Percentiles rank a stretch among this genome's conserved stretches.
Conservation (phyloP, 2,329 filamentous ascomycete genomes). For the Cladosporium colombiae region DNA sequence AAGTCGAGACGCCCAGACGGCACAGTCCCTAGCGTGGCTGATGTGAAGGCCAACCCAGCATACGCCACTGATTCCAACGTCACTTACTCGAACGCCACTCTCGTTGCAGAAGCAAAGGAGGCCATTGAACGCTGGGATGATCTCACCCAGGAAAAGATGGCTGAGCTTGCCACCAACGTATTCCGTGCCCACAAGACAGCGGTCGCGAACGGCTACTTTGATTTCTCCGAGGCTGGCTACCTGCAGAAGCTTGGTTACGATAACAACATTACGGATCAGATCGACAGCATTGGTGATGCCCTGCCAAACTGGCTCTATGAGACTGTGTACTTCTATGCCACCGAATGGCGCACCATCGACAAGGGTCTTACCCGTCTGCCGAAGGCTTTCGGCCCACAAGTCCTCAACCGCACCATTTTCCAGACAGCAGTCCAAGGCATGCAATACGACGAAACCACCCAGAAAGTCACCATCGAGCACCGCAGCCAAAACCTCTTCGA, state of each 20-base stretch:
- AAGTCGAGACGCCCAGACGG: constrained; percentile 54
- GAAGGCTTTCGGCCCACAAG: constrained; percentile 61
- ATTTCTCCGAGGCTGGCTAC: constrained; percentile 66
- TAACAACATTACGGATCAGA: constrained; percentile 58
- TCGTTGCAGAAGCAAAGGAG: constrained; percentile 41
- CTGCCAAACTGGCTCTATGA: constrained; percentile 59
- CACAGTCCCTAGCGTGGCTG: constrained; percentile 53
- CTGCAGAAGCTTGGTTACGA: constrained; percentile 56
- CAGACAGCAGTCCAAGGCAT: constrained; percentile 60
- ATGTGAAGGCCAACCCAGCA: constrained; percentile 48
- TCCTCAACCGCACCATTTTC: constrained; percentile 59
- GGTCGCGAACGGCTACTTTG: constrained; percentile 58
- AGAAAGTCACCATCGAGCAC: constrained; percentile 62
- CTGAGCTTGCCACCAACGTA: constrained; percentile 44
- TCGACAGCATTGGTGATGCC: constrained; percentile 46
- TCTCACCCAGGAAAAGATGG: constrained; percentile 31
- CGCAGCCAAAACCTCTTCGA: constrained; percentile 47
- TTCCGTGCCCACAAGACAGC: constrained; percentile 57
- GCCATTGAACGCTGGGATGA: constrained; percentile 43
- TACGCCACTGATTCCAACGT: constrained; percentile 29
- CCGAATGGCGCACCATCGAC: constrained; percentile 66
- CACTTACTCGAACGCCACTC: constrained; percentile 39
- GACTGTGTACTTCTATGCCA: constrained; percentile 60
- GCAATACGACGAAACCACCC: constrained; percentile 51
- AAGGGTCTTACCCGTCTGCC: constrained; percentile 62